phyloP scores from a whole-genome alignment of 768 basidiomycete species.

The Boletales sp. region DNA sequence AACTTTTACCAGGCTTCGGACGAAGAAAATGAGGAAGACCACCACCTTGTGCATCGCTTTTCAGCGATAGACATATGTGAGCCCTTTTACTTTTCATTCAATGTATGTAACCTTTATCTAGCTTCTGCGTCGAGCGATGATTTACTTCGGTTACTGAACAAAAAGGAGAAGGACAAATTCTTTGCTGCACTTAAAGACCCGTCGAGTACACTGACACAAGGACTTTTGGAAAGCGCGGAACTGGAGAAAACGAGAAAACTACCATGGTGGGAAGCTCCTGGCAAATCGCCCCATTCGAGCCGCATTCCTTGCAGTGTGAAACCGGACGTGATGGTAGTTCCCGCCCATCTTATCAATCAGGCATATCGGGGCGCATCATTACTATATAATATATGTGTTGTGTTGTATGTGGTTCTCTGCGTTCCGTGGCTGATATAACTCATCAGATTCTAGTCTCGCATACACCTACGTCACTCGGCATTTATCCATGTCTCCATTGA shows the following conservation, averaged over 20 bases:
- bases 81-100: conserved; percentile 12
- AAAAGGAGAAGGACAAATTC: conserved; percentile 60
- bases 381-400: conserved; percentile 64
- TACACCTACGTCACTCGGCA: conserved; percentile 68
- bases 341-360: conserved; percentile 41
- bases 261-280: conserved; percentile 72
- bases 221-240: conserved; percentile 56
- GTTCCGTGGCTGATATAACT: background rate
- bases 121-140: conserved; percentile 54
- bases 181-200: conserved; percentile 58
- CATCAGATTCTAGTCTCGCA: conserved; percentile 45
- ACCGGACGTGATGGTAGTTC: conserved; percentile 47
- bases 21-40: conserved; percentile 38
- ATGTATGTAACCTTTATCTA: conserved; percentile 21
- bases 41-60: conserved; percentile 50
- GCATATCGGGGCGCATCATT: conserved; percentile 40
- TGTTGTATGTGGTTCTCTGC: conserved; percentile 49
- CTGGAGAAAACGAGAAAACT: conserved; percentile 44
- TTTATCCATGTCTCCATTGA: conserved; percentile 57
- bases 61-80: conserved; percentile 60
- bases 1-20: conserved; percentile 30
- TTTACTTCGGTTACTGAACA: conserved; percentile 59
- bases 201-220: conserved; percentile 53
- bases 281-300: background rate
- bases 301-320: conserved; percentile 31